A percentile compares a stretch with the other conserved stretches of the same genome.
phyloP scores from a whole-genome alignment of 2,329 filamentous ascomycete species.

The Macrophomina tecta region DNA sequence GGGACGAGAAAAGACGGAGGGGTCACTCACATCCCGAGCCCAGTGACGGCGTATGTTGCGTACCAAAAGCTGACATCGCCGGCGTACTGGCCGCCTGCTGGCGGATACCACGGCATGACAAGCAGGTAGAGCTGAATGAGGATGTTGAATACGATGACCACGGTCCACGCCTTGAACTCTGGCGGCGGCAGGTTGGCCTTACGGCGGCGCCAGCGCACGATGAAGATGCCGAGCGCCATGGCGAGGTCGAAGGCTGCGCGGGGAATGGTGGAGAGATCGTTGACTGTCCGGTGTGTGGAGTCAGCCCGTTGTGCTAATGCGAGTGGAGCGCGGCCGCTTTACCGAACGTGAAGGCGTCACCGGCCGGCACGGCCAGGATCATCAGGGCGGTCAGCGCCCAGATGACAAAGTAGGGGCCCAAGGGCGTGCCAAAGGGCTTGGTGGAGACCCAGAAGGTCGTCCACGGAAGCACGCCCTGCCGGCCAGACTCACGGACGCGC shows the following conservation, averaged over 20 bases:
- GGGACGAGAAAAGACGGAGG: background rate
- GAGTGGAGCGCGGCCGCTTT: constrained; percentile 27
- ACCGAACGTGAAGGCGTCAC: constrained; percentile 69
- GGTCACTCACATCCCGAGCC: constrained; percentile 67
- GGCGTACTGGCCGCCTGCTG: constrained; percentile 61
- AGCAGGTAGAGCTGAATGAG: constrained; percentile 66
- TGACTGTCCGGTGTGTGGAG: constrained; percentile 50
- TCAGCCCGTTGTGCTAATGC: too few relatives aligned
- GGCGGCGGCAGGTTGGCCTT: constrained; percentile 56
- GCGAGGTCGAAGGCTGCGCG: constrained; percentile 62
- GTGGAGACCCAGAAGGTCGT: constrained; percentile 68
- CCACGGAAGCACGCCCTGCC: constrained; percentile 67
- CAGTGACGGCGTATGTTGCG: constrained; percentile 69
- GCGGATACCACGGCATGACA: constrained; percentile 75
- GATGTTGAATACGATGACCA: constrained; percentile 65
- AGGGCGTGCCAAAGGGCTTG: constrained; percentile 66
- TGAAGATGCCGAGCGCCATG: constrained; percentile 63
- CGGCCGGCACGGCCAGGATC: constrained; percentile 65
- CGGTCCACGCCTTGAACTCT: constrained; percentile 66
- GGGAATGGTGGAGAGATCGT: constrained; percentile 66
- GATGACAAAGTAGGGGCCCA: constrained; percentile 65
- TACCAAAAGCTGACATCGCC: constrained; percentile 78
- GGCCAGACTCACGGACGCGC: constrained; percentile 65
- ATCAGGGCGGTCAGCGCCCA: constrained; percentile 65
- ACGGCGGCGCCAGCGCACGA: constrained; percentile 62